These are phyloP conservation scores for Whalleya microplaca DNA, from an alignment of 2,329 filamentous ascomycete genomes.

Conservation along the genomic window DNA sequence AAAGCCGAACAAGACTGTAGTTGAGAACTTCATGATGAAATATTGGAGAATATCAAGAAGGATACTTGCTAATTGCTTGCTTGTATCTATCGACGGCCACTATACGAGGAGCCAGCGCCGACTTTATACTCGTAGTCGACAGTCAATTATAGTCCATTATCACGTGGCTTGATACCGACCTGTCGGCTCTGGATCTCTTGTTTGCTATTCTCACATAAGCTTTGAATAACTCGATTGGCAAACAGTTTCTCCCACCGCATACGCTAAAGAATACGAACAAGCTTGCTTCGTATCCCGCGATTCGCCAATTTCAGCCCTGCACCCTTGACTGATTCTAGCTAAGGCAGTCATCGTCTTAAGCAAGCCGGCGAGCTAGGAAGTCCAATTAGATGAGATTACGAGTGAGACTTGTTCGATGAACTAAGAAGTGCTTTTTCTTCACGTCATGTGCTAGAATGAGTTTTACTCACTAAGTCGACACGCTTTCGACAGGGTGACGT, in stretches of 20 bases:
- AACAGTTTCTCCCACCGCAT: not conserved
- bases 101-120: not conserved
- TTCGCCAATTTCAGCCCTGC: not conserved
- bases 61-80: not conserved
- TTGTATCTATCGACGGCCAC: not conserved
- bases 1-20: slow-evolving; percentile 17
- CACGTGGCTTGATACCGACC: not conserved
- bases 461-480: not conserved
- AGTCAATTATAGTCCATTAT: not conserved
- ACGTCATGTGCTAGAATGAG: not conserved
- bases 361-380: not conserved
- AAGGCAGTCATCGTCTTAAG: not conserved
- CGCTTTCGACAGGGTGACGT: not conserved
- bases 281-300: not conserved
- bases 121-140: not conserved
- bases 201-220: not conserved
- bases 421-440: not conserved
- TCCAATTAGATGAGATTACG: not conserved
- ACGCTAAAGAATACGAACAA: not conserved
- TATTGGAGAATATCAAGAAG: not conserved
- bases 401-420: not conserved
- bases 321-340: not conserved
- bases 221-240: not conserved
- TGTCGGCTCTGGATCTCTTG: not conserved
- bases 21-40: slow-evolving; percentile 25